Evolutionary conservation across 106 monocot species (phyloP).

Genomic region (Gastrodia elata): DNA sequence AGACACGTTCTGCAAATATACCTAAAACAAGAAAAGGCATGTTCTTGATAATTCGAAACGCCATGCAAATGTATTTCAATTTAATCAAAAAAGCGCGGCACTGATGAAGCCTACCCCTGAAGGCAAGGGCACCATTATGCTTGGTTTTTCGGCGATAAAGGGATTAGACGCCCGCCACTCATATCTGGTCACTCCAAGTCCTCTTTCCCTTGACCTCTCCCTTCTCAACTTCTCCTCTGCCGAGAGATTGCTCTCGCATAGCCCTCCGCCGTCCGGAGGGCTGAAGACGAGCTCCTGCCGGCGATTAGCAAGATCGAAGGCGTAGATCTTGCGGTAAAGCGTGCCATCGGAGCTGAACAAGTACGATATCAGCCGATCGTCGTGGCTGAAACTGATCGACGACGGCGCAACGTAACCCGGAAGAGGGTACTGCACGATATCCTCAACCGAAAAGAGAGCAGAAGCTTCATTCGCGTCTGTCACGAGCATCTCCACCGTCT

Average conservation of each 20-base stretch:
- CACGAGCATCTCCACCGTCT: slow-evolving; percentile 21
- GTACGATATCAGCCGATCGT: slow-evolving; percentile 60
- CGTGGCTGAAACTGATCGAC: slow-evolving; percentile 80
- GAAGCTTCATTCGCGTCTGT: slow-evolving; percentile 33
- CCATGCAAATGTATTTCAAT: background rate
- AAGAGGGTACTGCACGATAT: slow-evolving; percentile 75
- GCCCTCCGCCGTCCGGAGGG: slow-evolving; percentile 78
- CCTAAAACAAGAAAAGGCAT: slow-evolving; percentile 25
- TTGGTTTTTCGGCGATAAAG: slow-evolving; percentile 2
- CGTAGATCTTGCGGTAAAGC: slow-evolving; percentile 61
- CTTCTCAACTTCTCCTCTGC: slow-evolving; percentile 84
- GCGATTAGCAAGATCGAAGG: slow-evolving; percentile 37
- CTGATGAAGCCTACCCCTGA: slow-evolving; percentile 49
- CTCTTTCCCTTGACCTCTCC: slow-evolving; percentile 82
- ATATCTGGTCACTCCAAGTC: slow-evolving; percentile 81
- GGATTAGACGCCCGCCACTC: slow-evolving; percentile 46
- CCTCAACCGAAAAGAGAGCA: slow-evolving; percentile 43
- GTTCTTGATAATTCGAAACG: background rate
- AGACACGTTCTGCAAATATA: slow-evolving; percentile 72
- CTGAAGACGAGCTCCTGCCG: slow-evolving; percentile 62
- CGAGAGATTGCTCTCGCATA: slow-evolving; percentile 81
- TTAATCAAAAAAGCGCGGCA: background rate
- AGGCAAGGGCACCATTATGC: slow-evolving; percentile 83
- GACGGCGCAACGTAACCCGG: slow-evolving; percentile 75
- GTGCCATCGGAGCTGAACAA: slow-evolving; percentile 74